These are phyloP conservation scores for Ephemerocybe angulata DNA, from an alignment of 768 basidiomycete genomes.

Conservation along the genomic window DNA sequence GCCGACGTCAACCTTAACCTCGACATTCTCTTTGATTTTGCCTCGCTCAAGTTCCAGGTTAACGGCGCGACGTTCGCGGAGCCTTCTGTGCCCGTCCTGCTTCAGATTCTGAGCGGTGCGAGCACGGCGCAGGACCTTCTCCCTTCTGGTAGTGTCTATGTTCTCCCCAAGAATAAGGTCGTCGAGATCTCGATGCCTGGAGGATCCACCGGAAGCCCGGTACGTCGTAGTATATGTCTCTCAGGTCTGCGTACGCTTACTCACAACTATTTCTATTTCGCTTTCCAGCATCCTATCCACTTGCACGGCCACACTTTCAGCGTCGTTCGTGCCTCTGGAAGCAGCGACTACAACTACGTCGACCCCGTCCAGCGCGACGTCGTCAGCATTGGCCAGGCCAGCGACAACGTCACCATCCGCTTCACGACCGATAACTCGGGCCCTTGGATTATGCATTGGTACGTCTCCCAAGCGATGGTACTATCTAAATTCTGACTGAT, in stretches of 20 bases:
- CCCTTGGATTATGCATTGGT: constrained; percentile 50
- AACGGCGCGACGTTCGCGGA: constrained; percentile 23
- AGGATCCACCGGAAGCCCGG: constrained; percentile 28
- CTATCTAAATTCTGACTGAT: background rate
- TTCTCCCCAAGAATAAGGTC: constrained; percentile 36
- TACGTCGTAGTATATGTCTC: constrained; percentile 19
- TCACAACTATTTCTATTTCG: no score
- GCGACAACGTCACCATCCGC: constrained; percentile 42
- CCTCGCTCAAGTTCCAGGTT: constrained; percentile 18
- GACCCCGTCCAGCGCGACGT: constrained; percentile 39
- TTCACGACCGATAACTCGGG: constrained; percentile 52
- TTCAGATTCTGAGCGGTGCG: constrained; percentile 43
- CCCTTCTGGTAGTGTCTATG: constrained; percentile 34
- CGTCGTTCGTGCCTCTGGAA: constrained; percentile 37
- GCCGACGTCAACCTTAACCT: constrained; percentile 40
- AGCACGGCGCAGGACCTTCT: constrained; percentile 31
- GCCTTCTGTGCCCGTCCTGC: constrained; percentile 38
- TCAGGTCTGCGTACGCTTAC: background rate
- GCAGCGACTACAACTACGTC: constrained; percentile 33
- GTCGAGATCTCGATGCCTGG: constrained; percentile 40
- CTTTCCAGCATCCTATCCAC: constrained; percentile 39
- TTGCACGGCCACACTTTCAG: constrained; percentile 43
- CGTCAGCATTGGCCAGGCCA: constrained; percentile 27
- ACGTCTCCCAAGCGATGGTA: constrained; percentile 3
- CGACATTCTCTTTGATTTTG: constrained; percentile 18